Evolutionary conservation across 148 eudicot genomes (phyloP), one percentile per base, ranked within the genome.

Genomic region (Rhododendron ovatum): DNA sequence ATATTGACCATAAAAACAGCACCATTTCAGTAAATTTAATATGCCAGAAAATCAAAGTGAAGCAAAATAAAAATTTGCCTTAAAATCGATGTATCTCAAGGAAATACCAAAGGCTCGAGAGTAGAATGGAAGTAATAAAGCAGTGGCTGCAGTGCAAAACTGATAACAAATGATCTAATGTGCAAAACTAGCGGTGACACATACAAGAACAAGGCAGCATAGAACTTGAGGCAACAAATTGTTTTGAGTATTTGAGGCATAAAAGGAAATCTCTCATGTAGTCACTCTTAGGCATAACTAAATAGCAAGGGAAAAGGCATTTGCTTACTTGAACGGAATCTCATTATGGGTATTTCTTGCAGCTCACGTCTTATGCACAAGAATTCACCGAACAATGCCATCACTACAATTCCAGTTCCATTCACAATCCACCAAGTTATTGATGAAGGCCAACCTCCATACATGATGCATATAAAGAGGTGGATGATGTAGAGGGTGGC

Each of bases 391-490:
- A 97, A 92, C 87, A 94, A 88, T 89, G 98, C 94, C 99, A 95
- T 94, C 87, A 93, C 84, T 53, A 95, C 96, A 35, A 96, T 88
- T 65, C 98, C 95, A 84, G 94, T 87, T 53, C 90, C 89, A 84
- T 93, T 96, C 76, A 96, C 94, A 81, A 93, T 87, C 98, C 98
- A 96, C 98, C 99, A 97, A 45, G 98, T 93, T 81, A 95, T 82
- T 51, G 98, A 93, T 57, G 93, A 92, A 89, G 99, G 99, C 98
- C 98, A 97, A 83, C 99, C 99, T 78, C 99, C 99, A 88, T 97
- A 94, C 24, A 89, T 47, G 82, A 89, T 88, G 84, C 98, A 96
- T 87, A 94, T 90, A 86, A 93, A 83, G 86, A 96, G 91, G 87
- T 96, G 96, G 87, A 93, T 88, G 88, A 96, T 91, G 73, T 93